Conservation (phyloP, 257 asterid genomes). For the Nicotiana paniculata region DNA sequence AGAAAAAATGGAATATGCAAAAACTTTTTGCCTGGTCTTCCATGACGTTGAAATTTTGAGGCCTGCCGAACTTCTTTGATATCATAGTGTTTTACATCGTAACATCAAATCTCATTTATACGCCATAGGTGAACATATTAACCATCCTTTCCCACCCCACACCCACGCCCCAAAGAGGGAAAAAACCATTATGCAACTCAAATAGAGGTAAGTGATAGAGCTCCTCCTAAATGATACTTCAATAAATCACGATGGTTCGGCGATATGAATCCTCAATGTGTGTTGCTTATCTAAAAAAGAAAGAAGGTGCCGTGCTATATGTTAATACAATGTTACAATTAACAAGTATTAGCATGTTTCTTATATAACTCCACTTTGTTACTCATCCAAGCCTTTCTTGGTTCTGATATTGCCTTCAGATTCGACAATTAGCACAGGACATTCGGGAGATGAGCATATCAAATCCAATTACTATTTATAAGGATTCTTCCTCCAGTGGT, state of each 20-base stretch:
- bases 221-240: not conserved
- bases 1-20: not conserved
- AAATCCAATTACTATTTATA: constrained; percentile 59
- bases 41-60: not conserved
- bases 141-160: not conserved
- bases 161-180: not conserved
- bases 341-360: not conserved
- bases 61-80: not conserved
- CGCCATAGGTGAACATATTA: not conserved
- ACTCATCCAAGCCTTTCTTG: constrained; percentile 18
- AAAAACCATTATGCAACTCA: not conserved
- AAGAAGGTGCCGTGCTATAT: not conserved
- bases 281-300: not conserved
- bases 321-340: not conserved
- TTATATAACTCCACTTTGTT: constrained; percentile 11
- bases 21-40: not conserved
- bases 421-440: constrained; percentile 71
- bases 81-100: not conserved
- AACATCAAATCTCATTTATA: not conserved
- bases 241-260: not conserved
- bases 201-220: not conserved
- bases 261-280: not conserved
- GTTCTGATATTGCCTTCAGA: constrained; percentile 35
- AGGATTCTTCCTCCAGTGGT: constrained; percentile 64
- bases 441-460: constrained; percentile 71